phyloP scores from a whole-genome alignment of 2,329 filamentous ascomycete species.

The Aspergillus phoenicis region DNA sequence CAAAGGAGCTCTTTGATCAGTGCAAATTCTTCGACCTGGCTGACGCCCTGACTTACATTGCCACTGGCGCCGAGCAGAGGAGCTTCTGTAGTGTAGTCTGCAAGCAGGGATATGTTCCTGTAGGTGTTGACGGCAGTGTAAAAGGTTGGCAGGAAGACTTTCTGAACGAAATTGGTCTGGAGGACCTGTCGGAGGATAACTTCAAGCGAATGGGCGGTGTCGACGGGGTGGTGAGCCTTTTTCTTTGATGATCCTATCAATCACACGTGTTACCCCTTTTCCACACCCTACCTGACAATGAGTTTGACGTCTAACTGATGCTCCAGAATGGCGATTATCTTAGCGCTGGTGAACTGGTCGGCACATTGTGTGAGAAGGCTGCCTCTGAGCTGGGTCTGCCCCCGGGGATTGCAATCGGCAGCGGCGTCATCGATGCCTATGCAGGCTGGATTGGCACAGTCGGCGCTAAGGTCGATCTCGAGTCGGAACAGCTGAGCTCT shows the following conservation, averaged over 20 bases:
- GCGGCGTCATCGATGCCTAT: constrained; percentile 96
- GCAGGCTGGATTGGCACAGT: constrained; percentile 98
- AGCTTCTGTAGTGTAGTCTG: constrained; percentile 96
- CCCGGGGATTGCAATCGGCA: constrained; percentile 86
- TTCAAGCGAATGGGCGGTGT: constrained; percentile 95
- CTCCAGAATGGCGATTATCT: constrained; percentile 86
- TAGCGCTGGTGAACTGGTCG: constrained; percentile 89
- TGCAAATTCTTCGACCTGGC: constrained; percentile 97
- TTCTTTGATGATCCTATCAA: constrained; percentile 11
- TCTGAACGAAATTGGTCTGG: constrained; percentile 80
- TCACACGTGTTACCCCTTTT: background rate
- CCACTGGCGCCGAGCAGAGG: constrained; percentile 85
- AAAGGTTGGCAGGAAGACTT: constrained; percentile 99
- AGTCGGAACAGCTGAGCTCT: constrained; percentile 66
- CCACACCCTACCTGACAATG: background rate
- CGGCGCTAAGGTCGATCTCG: constrained; percentile 87
- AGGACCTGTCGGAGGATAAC: constrained; percentile 78
- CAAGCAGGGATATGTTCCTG: constrained; percentile 94
- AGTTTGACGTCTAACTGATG: constrained; percentile 13
- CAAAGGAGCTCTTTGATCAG: constrained; percentile 80
- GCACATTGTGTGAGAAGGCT: constrained; percentile 79
- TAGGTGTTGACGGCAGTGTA: constrained; percentile 95
- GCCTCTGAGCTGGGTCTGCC: constrained; percentile 81
- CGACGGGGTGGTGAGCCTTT: constrained; percentile 80
- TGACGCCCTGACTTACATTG: constrained; percentile 90